Base-by-base conservation (phyloP, 108 stramenopile genomes). In the Epipyxis sp. region DNA sequence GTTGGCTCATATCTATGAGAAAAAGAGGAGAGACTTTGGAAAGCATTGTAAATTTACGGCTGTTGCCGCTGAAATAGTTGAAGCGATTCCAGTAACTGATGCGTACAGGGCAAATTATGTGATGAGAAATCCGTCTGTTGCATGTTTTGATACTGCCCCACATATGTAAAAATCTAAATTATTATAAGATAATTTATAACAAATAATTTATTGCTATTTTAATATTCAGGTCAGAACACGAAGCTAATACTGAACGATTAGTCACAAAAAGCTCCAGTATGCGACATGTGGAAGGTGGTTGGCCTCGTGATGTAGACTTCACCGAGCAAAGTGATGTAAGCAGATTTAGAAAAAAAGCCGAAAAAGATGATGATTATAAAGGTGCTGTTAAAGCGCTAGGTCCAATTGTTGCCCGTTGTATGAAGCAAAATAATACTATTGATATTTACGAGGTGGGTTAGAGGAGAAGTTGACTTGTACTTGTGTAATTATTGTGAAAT, bases 391-490 rank as follows among this genome's bases (percentile, higher is more conserved):
- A 91, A 77, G 69, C 29, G 25, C 85, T 94, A 29, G 91, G 91
- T 41, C 91, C 91, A 3, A 71, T 91, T 69, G 89, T 90, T 30
- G 87, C 89, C 39, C 69, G 86, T 16, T 93, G 92, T 80, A 90
- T 93, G 90, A 85, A 86, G 83, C 92, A 94, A 80, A 93, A 91
- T 81, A 92, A 92, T 77, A 93, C 92, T 29, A 88, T 93, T 35
- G 90, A 94, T 80, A 91, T 94, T 44, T 94, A 94, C 77, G 90
- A 94, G n/a, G n/a, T n/a, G n/a, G n/a, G n/a, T 77, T 87, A 87
- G 81, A 71, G 84, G 84, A 10, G 76, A 45, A 34, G 0, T 72
- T 0, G 0, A 42, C 25, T 0, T 0, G 16, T 32, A 80, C 79
- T 78, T 81, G 54, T 81, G 81, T 6, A 81, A 78, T n/a, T 77